Evolutionary conservation across 2,329 filamentous ascomycete species (phyloP).

Genomic region (Coniella lustricola): DNA sequence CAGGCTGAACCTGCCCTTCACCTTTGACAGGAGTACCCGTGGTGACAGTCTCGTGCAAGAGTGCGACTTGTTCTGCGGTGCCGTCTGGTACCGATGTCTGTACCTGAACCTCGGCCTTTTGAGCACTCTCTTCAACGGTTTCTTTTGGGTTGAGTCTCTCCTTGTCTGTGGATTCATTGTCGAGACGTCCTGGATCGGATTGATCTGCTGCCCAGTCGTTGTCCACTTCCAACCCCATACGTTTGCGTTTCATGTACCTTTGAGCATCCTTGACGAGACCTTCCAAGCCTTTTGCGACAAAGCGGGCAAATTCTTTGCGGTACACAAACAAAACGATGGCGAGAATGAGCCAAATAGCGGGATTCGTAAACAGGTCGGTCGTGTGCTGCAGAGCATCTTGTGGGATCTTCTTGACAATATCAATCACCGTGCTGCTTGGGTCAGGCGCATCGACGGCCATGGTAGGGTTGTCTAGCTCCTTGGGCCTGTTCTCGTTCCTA

Average conservation of each 20-base stretch:
- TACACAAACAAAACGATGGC: constrained; percentile 36
- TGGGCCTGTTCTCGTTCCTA: constrained; percentile 17
- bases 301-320: constrained; percentile 37
- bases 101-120: too few species aligned
- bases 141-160: too few species aligned
- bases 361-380: constrained; percentile 50
- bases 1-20: constrained; percentile 25
- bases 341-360: constrained; percentile 41
- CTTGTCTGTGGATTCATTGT: neutral
- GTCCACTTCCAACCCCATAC: constrained; percentile 7
- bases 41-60: neutral
- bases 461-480: constrained; percentile 27
- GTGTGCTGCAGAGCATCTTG: constrained; percentile 42
- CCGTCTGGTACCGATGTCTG: too few species aligned
- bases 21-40: constrained; percentile 20
- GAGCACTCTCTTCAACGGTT: too few species aligned
- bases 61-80: neutral
- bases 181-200: neutral
- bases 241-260: constrained; percentile 8
- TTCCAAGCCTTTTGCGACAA: constrained; percentile 29
- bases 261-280: constrained; percentile 19
- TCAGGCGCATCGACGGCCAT: constrained; percentile 15
- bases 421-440: constrained; percentile 33
- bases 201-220: constrained; percentile 8
- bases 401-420: constrained; percentile 44